Evolutionary conservation across 2,329 filamentous ascomycete species (phyloP).

Genomic region (Plectosphaerella cucumerina): DNA sequence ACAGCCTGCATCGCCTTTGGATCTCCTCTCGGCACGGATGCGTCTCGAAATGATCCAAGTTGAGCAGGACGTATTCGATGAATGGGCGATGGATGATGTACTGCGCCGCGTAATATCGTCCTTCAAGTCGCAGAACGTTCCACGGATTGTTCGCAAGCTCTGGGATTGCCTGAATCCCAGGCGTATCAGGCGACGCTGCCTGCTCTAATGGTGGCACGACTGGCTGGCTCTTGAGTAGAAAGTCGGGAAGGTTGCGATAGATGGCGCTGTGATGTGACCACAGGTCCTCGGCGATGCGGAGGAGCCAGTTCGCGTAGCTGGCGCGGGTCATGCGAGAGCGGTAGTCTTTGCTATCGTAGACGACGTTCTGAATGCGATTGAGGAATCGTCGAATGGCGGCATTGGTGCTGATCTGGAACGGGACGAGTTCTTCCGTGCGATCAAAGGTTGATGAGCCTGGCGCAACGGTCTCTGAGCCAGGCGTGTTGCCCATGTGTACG

Average conservation of each 20-base stretch:
- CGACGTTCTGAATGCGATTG: slow-evolving; percentile 22
- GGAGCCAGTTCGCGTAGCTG: slow-evolving; percentile 20
- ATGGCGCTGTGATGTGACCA: slow-evolving; percentile 21
- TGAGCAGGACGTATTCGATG: slow-evolving; percentile 21
- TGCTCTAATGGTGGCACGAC: background rate
- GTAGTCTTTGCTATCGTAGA: slow-evolving; percentile 21
- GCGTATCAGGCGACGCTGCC: slow-evolving; percentile 4
- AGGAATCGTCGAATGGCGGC: slow-evolving; percentile 23
- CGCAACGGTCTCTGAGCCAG: background rate
- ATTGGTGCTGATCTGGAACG: slow-evolving; percentile 25
- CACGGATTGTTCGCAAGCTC: slow-evolving; percentile 19
- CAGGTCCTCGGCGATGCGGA: slow-evolving; percentile 17
- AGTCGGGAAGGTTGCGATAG: slow-evolving; percentile 20
- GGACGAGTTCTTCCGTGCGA: slow-evolving; percentile 18
- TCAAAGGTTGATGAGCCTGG: slow-evolving; percentile 1
- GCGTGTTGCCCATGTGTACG: background rate
- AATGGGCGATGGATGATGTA: slow-evolving; percentile 25
- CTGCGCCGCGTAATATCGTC: slow-evolving; percentile 23
- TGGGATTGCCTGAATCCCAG: slow-evolving; percentile 7
- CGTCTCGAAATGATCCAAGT: slow-evolving; percentile 15
- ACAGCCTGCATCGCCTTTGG: slow-evolving; percentile 15
- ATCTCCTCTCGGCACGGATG: slow-evolving; percentile 18
- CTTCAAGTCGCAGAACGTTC: slow-evolving; percentile 22
- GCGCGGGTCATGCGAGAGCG: slow-evolving; percentile 13
- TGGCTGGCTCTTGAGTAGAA: slow-evolving; percentile 15